These are phyloP conservation scores for Candida pseudoviswanathii DNA, from an alignment of 1,139 yeast species.

Conservation along the genomic window DNA sequence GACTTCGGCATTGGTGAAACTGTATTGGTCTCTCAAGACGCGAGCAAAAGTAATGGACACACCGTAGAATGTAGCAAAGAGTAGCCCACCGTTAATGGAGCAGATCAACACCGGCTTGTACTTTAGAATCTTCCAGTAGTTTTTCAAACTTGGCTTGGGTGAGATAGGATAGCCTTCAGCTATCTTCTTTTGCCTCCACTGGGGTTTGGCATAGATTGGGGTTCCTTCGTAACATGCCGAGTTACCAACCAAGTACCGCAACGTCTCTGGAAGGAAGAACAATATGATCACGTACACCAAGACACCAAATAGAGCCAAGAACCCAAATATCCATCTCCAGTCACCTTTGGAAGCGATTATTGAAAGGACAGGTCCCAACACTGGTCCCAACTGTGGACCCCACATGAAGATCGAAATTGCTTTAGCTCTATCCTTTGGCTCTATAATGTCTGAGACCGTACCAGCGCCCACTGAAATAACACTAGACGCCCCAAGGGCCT, in stretches of 20 bases:
- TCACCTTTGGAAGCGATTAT: conserved; percentile 34
- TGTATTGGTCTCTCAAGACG: conserved; percentile 38
- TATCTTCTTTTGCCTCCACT: conserved; percentile 28
- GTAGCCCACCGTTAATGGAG: conserved; percentile 51
- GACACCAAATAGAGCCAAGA: conserved; percentile 47
- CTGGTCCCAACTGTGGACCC: conserved; percentile 64
- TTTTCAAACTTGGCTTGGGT: conserved; percentile 46
- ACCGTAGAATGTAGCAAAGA: conserved; percentile 60
- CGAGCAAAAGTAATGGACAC: conserved; percentile 53
- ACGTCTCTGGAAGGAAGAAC: conserved; percentile 54
- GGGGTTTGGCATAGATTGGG: conserved; percentile 27
- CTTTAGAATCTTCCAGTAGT: conserved; percentile 37
- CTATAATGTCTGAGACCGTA: conserved; percentile 52
- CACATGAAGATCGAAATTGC: conserved; percentile 57
- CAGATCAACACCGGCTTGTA: conserved; percentile 50
- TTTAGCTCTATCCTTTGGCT: conserved; percentile 50
- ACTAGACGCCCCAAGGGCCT: conserved; percentile 58
- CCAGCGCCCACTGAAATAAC: conserved; percentile 62
- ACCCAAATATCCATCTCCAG: conserved; percentile 64
- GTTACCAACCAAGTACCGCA: conserved; percentile 57
- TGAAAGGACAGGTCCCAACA: conserved; percentile 55
- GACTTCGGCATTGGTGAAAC: conserved; percentile 34
- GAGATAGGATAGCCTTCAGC: conserved; percentile 45
- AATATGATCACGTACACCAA: conserved; percentile 40
- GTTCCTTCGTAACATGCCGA: conserved; percentile 32